Percentiles rank a stretch among this genome's conserved stretches.
Conservation (phyloP, 129 eudicot species). For the Chrysanthemum makinoi region DNA sequence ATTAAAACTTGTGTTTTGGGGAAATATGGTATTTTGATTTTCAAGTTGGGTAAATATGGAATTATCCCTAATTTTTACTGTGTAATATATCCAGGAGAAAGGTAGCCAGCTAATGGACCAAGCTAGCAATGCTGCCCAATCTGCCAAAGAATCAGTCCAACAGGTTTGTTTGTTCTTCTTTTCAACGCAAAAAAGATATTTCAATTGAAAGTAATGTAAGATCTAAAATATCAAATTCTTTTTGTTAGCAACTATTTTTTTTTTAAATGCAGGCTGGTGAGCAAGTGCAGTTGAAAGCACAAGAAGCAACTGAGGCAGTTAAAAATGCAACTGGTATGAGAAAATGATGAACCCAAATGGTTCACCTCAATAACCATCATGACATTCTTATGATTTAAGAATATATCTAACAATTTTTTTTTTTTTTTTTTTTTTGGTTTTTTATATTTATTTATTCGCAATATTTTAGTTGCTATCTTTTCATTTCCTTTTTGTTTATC, state of each 20-base stretch:
- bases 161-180: constrained; percentile 26
- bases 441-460: constrained; percentile 10
- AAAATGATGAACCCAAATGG: constrained; percentile 30
- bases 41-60: too few relatives aligned
- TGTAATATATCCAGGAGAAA: constrained; percentile 42
- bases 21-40: too few relatives aligned
- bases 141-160: constrained; percentile 58
- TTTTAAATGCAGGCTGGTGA: constrained; percentile 48
- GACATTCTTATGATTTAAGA: not conserved
- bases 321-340: constrained; percentile 75
- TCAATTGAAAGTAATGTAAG: too few relatives aligned
- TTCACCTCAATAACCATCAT: constrained; percentile 4
- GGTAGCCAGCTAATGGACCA: constrained; percentile 66
- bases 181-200: too few relatives aligned
- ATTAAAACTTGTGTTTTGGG: too few relatives aligned
- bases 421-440: not conserved
- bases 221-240: too few relatives aligned
- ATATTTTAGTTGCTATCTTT: not conserved
- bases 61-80: too few relatives aligned
- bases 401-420: constrained; percentile 2
- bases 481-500: not conserved
- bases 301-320: constrained; percentile 57
- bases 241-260: too few relatives aligned
- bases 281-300: constrained; percentile 59
- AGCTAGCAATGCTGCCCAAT: constrained; percentile 67